phyloP scores from a whole-genome alignment of 495 filamentous ascomycete genomes.

The Aspergillus affinis region DNA sequence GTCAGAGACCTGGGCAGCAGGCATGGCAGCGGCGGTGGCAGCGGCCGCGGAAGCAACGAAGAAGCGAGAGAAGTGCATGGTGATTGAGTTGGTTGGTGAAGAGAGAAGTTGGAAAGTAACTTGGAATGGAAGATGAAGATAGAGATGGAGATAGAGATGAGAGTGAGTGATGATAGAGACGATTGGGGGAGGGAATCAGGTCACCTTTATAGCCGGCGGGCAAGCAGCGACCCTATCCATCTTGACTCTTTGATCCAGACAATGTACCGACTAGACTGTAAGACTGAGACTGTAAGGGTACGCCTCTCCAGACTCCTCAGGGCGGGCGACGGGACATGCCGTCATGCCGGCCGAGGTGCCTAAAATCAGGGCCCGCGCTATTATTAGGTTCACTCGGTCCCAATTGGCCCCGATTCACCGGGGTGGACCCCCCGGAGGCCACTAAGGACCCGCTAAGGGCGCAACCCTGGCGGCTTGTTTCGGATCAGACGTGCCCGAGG shows the following conservation, averaged over 20 bases:
- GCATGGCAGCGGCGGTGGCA: conserved; percentile 25
- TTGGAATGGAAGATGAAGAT: not conserved
- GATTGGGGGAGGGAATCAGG: not conserved
- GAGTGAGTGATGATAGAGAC: not conserved
- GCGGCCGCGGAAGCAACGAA: conserved; percentile 25
- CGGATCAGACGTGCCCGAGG: not conserved
- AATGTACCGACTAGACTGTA: too few relatives aligned
- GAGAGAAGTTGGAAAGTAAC: not conserved
- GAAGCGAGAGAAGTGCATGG: conserved; percentile 33
- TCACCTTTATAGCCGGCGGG: not conserved
- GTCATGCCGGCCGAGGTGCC: not conserved
- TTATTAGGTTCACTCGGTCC: not conserved
- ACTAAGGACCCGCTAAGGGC: too few relatives aligned
- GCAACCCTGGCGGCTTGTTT: not conserved
- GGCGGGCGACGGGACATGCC: not conserved
- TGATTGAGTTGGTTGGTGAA: not conserved
- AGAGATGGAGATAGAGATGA: not conserved
- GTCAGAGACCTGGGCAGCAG: conserved; percentile 17
- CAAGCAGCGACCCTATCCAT: not conserved
- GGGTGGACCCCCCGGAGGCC: not conserved
- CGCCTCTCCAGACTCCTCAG: too few relatives aligned
- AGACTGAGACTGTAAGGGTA: too few relatives aligned
- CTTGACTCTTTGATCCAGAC: too few relatives aligned
- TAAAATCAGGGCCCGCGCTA: not conserved
- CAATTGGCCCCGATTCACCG: not conserved